These are phyloP conservation scores for Begonia loranthoides DNA, from an alignment of 306 rosid species.

Conservation along the genomic window DNA sequence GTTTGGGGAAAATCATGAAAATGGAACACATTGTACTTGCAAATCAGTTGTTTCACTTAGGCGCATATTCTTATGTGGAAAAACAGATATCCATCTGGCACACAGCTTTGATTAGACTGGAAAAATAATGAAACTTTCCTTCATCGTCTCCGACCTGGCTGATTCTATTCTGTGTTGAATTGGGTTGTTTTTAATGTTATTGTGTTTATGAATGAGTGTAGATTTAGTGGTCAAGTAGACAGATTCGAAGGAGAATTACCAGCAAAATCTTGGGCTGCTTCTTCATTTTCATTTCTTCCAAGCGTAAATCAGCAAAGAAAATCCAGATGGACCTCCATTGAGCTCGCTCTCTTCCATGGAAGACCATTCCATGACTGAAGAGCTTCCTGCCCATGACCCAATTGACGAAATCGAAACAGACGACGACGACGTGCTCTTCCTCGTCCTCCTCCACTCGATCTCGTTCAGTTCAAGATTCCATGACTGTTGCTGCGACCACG, in stretches of 20 bases:
- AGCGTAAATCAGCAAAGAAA: not conserved
- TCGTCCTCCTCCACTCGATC: constrained; percentile 51
- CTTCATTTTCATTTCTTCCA: not conserved
- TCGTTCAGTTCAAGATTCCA: constrained; percentile 43
- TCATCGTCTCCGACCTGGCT: too few species aligned
- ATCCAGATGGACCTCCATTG: constrained; percentile 28
- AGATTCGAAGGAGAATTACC: too few species aligned
- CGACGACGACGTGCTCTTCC: constrained; percentile 55
- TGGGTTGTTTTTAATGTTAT: not conserved
- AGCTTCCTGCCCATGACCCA: constrained; percentile 59
- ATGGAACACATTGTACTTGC: too few species aligned
- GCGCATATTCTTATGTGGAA: too few species aligned
- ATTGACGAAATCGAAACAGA: constrained; percentile 60
- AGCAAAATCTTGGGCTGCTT: not conserved
- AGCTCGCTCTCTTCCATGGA: constrained; percentile 64
- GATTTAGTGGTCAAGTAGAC: not conserved
- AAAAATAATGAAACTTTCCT: too few species aligned
- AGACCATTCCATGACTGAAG: constrained; percentile 83
- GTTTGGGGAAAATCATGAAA: too few species aligned
- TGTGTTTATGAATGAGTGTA: not conserved
- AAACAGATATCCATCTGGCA: too few species aligned
- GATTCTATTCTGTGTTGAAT: not conserved
- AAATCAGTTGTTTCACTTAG: too few species aligned
- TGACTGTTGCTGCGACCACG: constrained; percentile 29
- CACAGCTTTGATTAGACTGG: too few species aligned